A percentile compares a stretch with the other conserved stretches of the same genome.
These are phyloP conservation scores for Hemileccinum rubropunctum DNA, from an alignment of 768 basidiomycete species.

Conservation along the genomic window DNA sequence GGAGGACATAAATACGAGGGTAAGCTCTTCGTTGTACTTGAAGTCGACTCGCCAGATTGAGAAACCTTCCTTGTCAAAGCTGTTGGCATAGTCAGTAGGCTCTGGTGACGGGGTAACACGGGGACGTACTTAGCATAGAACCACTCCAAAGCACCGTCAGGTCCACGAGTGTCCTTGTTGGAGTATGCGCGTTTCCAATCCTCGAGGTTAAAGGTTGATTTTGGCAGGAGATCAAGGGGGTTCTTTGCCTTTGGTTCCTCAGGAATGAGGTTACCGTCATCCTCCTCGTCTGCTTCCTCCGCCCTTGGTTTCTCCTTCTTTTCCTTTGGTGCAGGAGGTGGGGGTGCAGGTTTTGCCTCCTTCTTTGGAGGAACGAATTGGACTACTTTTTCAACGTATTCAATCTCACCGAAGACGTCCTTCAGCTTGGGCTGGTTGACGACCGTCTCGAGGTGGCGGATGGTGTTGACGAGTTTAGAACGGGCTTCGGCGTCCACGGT, in stretches of 20 bases:
- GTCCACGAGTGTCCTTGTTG: conserved; percentile 92
- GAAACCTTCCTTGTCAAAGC: conserved; percentile 87
- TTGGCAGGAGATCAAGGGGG: conserved; percentile 89
- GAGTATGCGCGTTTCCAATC: conserved; percentile 99
- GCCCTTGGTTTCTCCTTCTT: conserved; percentile 66
- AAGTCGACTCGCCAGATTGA: conserved; percentile 91
- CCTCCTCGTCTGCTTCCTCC: conserved; percentile 61
- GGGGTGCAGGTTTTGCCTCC: conserved; percentile 52
- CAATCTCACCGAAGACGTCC: conserved; percentile 57
- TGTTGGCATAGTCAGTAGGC: conserved; percentile 29
- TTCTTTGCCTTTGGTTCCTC: conserved; percentile 91
- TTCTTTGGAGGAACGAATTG: conserved; percentile 76
- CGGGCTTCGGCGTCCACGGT: conserved; percentile 68
- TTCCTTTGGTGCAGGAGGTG: conserved; percentile 36
- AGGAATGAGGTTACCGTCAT: conserved; percentile 70
- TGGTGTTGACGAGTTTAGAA: conserved; percentile 65
- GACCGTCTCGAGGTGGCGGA: conserved; percentile 87
- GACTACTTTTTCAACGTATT: conserved; percentile 65
- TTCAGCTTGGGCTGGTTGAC: conserved; percentile 79
- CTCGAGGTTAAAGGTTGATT: conserved; percentile 84
- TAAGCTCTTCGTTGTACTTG: conserved; percentile 95
- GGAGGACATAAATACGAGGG: conserved; percentile 89
- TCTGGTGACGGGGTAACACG: neutral
- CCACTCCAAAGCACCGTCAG: conserved; percentile 87
- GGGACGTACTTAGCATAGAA: conserved; percentile 84